phyloP scores from a whole-genome alignment of 2,329 filamentous ascomycete genomes.

The Aspergillus hiratsukae region DNA sequence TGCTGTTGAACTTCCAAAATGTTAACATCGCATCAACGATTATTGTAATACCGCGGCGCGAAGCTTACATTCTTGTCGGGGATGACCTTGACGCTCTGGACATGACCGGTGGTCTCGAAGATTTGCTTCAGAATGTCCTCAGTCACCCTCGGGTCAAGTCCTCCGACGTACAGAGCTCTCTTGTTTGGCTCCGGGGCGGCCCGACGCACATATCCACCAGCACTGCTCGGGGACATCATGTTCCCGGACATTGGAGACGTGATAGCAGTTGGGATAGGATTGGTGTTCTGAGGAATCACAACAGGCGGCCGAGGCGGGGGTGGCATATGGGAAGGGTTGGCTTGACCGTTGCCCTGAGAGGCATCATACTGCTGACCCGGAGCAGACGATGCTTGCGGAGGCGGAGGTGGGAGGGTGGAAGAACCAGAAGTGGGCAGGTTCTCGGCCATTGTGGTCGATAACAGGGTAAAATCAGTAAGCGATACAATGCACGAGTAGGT shows the following conservation, averaged over 20 bases:
- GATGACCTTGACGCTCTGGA: conserved; percentile 98
- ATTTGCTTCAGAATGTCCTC: conserved; percentile 96
- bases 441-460: conserved; percentile 66
- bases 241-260: conserved; percentile 76
- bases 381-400: conserved; percentile 63
- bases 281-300: conserved; percentile 91
- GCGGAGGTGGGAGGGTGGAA: conserved; percentile 61
- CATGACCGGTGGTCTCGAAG: conserved; percentile 97
- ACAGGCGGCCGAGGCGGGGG: conserved; percentile 80
- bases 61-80: conserved; percentile 95
- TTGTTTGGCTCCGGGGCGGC: conserved; percentile 98
- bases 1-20: conserved; percentile 58
- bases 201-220: conserved; percentile 76
- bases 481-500: conserved; percentile 19
- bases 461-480: conserved; percentile 18
- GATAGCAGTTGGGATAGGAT: conserved; percentile 88
- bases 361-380: conserved; percentile 69
- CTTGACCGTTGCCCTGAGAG: conserved; percentile 64
- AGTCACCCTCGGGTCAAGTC: conserved; percentile 88
- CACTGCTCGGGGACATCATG: conserved; percentile 81
- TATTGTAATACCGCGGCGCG: background rate
- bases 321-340: conserved; percentile 72
- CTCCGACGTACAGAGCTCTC: conserved; percentile 91
- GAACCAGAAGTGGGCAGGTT: conserved; percentile 59
- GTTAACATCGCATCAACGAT: conserved; percentile 14